These are phyloP conservation scores for Aureobasidium sp. DNA, from an alignment of 2,329 filamentous ascomycete species.

Conservation along the genomic window DNA sequence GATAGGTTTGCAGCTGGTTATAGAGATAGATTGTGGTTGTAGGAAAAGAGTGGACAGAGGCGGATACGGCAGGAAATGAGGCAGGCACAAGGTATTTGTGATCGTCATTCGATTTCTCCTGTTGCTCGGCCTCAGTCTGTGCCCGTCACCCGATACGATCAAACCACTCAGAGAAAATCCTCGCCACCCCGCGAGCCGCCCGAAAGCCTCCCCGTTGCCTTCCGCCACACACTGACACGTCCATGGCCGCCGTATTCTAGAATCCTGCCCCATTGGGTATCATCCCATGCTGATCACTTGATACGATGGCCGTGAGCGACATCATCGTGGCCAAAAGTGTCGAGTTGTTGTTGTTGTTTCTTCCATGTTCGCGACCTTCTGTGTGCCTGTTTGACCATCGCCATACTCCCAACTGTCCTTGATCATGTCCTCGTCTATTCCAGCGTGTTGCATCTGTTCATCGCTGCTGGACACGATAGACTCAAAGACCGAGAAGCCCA, in stretches of 20 bases:
- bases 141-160: neutral
- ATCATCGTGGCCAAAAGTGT: neutral
- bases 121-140: slow-evolving; percentile 3
- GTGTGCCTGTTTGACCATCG: neutral
- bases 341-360: neutral
- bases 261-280: neutral
- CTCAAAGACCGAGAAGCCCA: slow-evolving; percentile 54
- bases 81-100: neutral
- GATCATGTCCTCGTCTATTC: slow-evolving; percentile 30
- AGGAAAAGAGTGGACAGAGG: neutral
- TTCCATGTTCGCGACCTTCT: neutral
- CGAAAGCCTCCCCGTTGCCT: neutral
- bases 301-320: neutral
- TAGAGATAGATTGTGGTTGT: neutral
- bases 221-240: neutral
- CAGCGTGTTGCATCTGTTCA: slow-evolving; percentile 63
- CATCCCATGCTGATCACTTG: neutral
- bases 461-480: slow-evolving; percentile 50
- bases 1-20: neutral
- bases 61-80: neutral
- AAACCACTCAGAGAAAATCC: neutral
- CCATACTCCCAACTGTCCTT: neutral
- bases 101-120: slow-evolving; percentile 13
- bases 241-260: neutral
- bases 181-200: neutral